phyloP scores from a whole-genome alignment of 208 protist genomes.

The Trypanosoma vivax region DNA sequence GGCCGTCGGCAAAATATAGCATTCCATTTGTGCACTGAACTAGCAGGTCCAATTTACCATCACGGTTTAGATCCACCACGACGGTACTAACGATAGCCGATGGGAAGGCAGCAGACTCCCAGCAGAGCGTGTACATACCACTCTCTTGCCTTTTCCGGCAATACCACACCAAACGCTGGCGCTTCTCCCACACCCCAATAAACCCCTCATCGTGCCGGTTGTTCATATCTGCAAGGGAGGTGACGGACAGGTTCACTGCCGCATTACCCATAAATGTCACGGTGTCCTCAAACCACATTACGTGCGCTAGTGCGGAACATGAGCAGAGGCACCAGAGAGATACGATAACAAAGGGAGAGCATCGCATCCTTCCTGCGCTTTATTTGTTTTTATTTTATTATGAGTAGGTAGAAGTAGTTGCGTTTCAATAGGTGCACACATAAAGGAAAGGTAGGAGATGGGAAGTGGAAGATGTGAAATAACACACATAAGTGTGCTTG shows the following conservation, averaged over 20 bases:
- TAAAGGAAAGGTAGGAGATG: no score
- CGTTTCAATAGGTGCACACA: no score
- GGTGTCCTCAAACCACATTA: slow-evolving; percentile 7
- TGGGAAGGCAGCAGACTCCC: slow-evolving; percentile 9
- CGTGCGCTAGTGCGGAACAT: not conserved
- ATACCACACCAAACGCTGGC: slow-evolving; percentile 15
- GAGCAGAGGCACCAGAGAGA: not conserved
- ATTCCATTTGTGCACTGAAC: slow-evolving; percentile 35
- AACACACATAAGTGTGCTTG: not conserved
- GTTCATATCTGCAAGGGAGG: slow-evolving; percentile 13
- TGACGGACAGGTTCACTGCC: slow-evolving; percentile 3
- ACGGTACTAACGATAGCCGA: slow-evolving; percentile 38
- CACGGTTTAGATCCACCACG: slow-evolving; percentile 29
- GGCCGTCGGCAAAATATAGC: slow-evolving; percentile 25
- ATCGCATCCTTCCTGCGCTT: not conserved
- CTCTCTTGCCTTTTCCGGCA: not conserved
- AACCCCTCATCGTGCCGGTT: slow-evolving; percentile 9
- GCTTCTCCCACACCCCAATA: slow-evolving; percentile 13
- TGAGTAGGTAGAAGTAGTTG: no score
- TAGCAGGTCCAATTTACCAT: slow-evolving; percentile 33
- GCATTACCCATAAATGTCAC: slow-evolving; percentile 1
- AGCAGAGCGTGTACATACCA: slow-evolving; percentile 4
- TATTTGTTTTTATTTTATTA: not conserved
- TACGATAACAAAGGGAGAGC: not conserved
- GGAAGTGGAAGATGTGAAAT: no score